Percentiles rank a stretch among this genome's conserved stretches.
Evolutionary conservation across 306 rosid species (phyloP).

Genomic region (Arachis hypogaea): DNA sequence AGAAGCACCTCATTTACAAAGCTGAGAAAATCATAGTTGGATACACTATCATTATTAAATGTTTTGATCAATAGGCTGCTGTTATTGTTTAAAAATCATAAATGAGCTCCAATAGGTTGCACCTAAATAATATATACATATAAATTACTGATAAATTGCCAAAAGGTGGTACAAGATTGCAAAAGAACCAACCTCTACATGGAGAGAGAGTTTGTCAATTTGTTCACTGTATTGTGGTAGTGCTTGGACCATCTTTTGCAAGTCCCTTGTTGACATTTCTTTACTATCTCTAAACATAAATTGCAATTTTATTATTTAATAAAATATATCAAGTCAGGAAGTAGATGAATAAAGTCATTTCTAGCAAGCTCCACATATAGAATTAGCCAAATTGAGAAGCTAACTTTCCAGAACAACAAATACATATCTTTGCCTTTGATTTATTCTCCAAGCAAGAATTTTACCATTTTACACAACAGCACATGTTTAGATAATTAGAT

Average conservation of each 20-base stretch:
- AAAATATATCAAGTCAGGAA: conserved; percentile 22
- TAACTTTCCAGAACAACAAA: conserved; percentile 19
- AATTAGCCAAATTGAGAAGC: conserved; percentile 29
- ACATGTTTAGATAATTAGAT: neutral
- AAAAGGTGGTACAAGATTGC: neutral
- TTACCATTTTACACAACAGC: conserved; percentile 12
- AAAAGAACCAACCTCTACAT: conserved; percentile 79
- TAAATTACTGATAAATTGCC: too few species aligned
- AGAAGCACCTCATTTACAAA: conserved; percentile 37
- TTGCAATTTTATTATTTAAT: conserved; percentile 30
- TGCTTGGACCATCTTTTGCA: conserved; percentile 98
- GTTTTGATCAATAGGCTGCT: conserved; percentile 13
- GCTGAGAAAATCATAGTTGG: conserved; percentile 33
- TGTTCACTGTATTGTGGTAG: conserved; percentile 99
- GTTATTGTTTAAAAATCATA: conserved; percentile 11
- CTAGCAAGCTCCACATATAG: conserved; percentile 26
- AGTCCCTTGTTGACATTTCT: conserved; percentile 86
- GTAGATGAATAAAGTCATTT: conserved; percentile 21
- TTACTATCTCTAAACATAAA: conserved; percentile 59
- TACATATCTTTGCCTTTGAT: conserved; percentile 7
- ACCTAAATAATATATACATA: neutral
- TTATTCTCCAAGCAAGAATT: conserved; percentile 9
- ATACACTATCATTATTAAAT: conserved; percentile 3
- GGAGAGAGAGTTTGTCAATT: conserved; percentile 93
- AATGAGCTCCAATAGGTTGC: conserved; percentile 7